Percentiles rank a stretch among this genome's conserved stretches.
Evolutionary conservation across 140 eudicot species (phyloP).

Genomic region (Anethum foeniculum): DNA sequence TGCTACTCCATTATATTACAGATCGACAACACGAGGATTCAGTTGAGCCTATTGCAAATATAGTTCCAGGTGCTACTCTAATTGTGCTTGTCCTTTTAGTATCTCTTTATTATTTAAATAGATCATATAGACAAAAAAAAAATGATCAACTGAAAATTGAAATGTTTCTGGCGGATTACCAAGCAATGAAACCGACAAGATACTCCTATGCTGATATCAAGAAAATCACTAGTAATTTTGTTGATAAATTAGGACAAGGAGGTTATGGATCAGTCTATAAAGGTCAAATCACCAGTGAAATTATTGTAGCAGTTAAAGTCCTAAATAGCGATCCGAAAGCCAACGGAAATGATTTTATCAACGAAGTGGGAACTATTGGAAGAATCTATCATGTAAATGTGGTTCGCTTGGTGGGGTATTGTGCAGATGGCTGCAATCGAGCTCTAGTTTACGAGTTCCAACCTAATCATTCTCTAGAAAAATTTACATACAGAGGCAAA

Average conservation of each 20-base stretch:
- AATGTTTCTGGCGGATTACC: constrained; percentile 1
- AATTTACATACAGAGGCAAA: not conserved
- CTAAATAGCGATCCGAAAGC: not conserved
- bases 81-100: not conserved
- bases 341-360: not conserved
- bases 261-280: constrained; percentile 1
- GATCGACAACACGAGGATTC: not conserved
- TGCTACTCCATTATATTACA: not conserved
- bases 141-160: not conserved
- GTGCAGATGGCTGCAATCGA: constrained; percentile 6
- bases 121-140: not conserved
- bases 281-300: not conserved
- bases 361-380: not conserved
- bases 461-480: not conserved
- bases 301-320: constrained; percentile 1
- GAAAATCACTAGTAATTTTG: not conserved
- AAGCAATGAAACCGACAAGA: constrained; percentile 5
- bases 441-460: constrained; percentile 4
- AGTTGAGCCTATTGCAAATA: not conserved
- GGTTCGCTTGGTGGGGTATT: constrained; percentile 4
- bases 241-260: not conserved
- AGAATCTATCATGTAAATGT: not conserved
- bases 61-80: not conserved
- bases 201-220: constrained; percentile 1
- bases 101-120: not conserved